These are phyloP conservation scores for Phytopythium oedochilum DNA, from an alignment of 352 stramenopile genomes.

Conservation along the genomic window DNA sequence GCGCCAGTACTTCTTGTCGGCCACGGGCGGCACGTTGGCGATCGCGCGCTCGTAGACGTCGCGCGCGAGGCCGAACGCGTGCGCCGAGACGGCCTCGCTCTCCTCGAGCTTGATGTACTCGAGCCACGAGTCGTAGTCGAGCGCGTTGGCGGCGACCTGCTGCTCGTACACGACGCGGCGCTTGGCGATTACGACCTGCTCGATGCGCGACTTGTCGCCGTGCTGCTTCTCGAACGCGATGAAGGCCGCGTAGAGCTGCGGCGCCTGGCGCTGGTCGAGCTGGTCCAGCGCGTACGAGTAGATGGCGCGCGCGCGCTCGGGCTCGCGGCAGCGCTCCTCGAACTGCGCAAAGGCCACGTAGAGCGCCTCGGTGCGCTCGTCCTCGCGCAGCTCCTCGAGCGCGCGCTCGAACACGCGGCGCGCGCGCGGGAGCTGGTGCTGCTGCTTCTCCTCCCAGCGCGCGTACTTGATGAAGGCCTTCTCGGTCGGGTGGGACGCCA, in stretches of 20 bases:
- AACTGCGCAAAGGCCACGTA: constrained; percentile 96
- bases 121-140: constrained; percentile 99
- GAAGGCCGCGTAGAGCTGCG: constrained; percentile 95
- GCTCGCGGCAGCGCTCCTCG: constrained; percentile 95
- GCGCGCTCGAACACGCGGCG: constrained; percentile 94
- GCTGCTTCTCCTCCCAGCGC: constrained; percentile 97
- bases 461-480: constrained; percentile 97
- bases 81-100: constrained; percentile 57
- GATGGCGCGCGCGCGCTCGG: constrained; percentile 88
- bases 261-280: constrained; percentile 75
- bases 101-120: constrained; percentile 99
- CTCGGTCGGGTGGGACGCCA: constrained; percentile 86
- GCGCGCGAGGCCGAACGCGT: constrained; percentile 70
- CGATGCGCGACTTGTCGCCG: constrained; percentile 94
- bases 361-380: constrained; percentile 81
- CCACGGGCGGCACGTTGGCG: constrained; percentile 90
- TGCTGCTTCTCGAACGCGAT: constrained; percentile 99
- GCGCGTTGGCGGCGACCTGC: constrained; percentile 83
- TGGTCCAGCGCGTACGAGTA: constrained; percentile 83
- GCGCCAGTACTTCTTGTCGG: constrained; percentile 97
- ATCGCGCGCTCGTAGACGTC: constrained; percentile 97
- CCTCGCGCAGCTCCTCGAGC: constrained; percentile 86
- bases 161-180: constrained; percentile 95
- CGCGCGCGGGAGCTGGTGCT: constrained; percentile 90
- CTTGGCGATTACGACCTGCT: constrained; percentile 95